These are phyloP conservation scores for Chlamydomonas reinhardtii DNA, from an alignment of 163 green algal species.

Conservation along the genomic window DNA sequence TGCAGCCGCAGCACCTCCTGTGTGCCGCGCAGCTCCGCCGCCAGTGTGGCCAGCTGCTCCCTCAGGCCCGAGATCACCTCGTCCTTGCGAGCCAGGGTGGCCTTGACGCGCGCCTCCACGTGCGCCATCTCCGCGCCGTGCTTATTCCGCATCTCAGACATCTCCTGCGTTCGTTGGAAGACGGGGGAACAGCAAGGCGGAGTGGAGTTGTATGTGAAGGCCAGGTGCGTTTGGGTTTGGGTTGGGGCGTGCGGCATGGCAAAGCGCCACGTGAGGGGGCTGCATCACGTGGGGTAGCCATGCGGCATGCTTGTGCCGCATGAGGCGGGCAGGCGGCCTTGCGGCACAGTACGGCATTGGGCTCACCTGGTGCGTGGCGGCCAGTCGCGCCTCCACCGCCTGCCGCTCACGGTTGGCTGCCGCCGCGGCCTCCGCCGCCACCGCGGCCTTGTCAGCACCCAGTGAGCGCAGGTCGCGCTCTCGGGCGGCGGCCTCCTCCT, in stretches of 20 bases:
- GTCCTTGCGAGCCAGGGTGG: conserved; percentile 51
- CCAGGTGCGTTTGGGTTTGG: no score
- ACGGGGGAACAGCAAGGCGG: no score
- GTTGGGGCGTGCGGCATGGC: no score
- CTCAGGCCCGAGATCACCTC: conserved; percentile 31
- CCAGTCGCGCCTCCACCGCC: conserved; percentile 29
- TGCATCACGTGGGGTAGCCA: no score
- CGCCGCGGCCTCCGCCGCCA: conserved; percentile 11
- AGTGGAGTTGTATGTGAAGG: no score
- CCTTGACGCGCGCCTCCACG: conserved; percentile 55
- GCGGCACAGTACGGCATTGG: no score
- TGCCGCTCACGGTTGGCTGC: conserved; percentile 33
- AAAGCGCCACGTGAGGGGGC: no score
- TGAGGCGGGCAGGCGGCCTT: no score
- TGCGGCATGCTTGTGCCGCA: no score
- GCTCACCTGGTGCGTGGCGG: conserved; percentile 13
- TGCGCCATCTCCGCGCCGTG: conserved; percentile 58
- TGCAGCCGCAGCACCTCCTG: conserved; percentile 49
- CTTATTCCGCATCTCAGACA: conserved; percentile 10
- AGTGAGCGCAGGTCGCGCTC: conserved; percentile 36
- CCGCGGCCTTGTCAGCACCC: conserved; percentile 9
- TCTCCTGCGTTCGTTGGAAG: no score
- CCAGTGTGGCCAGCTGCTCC: conserved; percentile 47
- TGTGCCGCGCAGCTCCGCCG: conserved; percentile 23
- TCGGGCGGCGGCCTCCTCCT: conserved; percentile 29